A percentile compares a stretch with the other conserved stretches of the same genome.
Conservation (phyloP, 169 alveolate species). For the Plasmodium vinckei region DNA sequence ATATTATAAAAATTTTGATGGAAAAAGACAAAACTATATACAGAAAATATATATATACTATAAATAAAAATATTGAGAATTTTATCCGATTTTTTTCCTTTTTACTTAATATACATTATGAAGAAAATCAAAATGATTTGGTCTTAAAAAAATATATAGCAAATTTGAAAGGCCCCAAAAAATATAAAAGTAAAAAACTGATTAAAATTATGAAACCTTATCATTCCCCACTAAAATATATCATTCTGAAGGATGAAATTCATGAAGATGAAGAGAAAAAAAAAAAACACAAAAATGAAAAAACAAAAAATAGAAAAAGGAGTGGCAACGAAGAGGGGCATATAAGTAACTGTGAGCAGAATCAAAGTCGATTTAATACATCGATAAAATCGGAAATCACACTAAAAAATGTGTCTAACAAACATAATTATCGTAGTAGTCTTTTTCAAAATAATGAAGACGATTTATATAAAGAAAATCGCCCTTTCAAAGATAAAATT, state of each 20-base stretch:
- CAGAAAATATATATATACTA: slow-evolving; percentile 60
- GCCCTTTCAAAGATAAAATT: too few relatives aligned
- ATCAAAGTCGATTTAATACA: background rate
- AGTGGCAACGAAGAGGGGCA: background rate
- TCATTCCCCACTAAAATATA: slow-evolving; percentile 74
- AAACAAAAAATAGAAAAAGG: slow-evolving; percentile 3
- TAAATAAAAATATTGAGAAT: slow-evolving; percentile 65
- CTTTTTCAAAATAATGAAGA: too few relatives aligned
- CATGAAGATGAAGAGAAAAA: slow-evolving; percentile 26
- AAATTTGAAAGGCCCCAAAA: slow-evolving; percentile 44
- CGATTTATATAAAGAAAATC: too few relatives aligned
- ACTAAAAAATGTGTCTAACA: too few relatives aligned
- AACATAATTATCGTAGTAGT: background rate
- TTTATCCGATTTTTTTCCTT: slow-evolving; percentile 28
- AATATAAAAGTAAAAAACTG: slow-evolving; percentile 60
- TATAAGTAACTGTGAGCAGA: background rate
- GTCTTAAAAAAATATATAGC: slow-evolving; percentile 46
- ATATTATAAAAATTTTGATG: slow-evolving; percentile 45
- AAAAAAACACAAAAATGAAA: background rate
- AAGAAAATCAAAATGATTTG: slow-evolving; percentile 56
- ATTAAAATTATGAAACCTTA: slow-evolving; percentile 66
- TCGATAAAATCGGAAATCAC: background rate
- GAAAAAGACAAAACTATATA: slow-evolving; percentile 31
- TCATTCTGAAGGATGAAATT: slow-evolving; percentile 67
- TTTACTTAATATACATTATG: slow-evolving; percentile 45